Evolutionary conservation across 2,329 filamentous ascomycete genomes (phyloP).

Genomic region (Aspergillus pseudotamarii): DNA sequence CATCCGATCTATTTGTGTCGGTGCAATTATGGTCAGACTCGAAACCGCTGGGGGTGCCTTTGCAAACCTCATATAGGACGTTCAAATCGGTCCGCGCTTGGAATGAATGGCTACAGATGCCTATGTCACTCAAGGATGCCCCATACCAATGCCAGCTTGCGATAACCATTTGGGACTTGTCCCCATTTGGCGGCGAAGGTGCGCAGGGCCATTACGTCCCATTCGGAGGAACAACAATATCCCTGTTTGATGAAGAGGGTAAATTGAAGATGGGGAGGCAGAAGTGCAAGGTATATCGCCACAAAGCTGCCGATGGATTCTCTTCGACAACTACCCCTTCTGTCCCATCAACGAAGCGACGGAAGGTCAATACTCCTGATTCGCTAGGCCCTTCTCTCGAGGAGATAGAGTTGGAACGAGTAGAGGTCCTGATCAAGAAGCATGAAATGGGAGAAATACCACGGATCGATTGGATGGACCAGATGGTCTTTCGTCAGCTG

Average conservation of each 20-base stretch:
- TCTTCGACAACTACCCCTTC: slow-evolving; percentile 79
- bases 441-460: slow-evolving; percentile 97
- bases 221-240: slow-evolving; percentile 90
- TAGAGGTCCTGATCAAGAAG: slow-evolving; percentile 92
- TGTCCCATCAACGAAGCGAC: slow-evolving; percentile 58
- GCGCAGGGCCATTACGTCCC: slow-evolving; percentile 78
- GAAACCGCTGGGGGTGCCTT: slow-evolving; percentile 87
- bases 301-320: slow-evolving; percentile 82
- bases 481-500: slow-evolving; percentile 86
- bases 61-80: slow-evolving; percentile 89
- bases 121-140: slow-evolving; percentile 79
- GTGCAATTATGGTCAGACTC: slow-evolving; percentile 94
- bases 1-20: slow-evolving; percentile 90
- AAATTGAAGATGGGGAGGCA: slow-evolving; percentile 89
- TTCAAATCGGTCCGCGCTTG: slow-evolving; percentile 76
- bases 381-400: slow-evolving; percentile 61
- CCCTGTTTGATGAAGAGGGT: slow-evolving; percentile 90
- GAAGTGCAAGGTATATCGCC: slow-evolving; percentile 83
- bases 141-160: slow-evolving; percentile 82
- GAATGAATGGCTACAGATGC: slow-evolving; percentile 95
- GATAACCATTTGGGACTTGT: slow-evolving; percentile 94
- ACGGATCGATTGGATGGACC: slow-evolving; percentile 91
- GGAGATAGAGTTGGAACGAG: slow-evolving; percentile 82
- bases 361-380: slow-evolving; percentile 52
- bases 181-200: slow-evolving; percentile 71